Evolutionary conservation across 768 basidiomycete species (phyloP).

Genomic region (Suillus luteus): DNA sequence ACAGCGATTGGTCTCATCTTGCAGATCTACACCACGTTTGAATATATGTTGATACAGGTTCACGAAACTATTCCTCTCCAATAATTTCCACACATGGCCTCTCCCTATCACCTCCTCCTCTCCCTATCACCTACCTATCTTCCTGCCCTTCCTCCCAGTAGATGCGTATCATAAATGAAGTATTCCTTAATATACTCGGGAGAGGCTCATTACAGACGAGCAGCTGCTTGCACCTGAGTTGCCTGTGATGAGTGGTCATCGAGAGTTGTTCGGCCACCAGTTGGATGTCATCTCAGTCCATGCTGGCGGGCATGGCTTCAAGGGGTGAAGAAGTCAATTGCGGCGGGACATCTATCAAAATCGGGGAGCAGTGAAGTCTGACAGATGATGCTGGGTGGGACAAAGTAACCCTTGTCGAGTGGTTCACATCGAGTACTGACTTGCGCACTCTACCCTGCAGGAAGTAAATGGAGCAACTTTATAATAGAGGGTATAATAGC

Average conservation of each 20-base stretch:
- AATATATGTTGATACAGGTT: constrained; percentile 50
- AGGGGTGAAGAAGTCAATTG: neutral
- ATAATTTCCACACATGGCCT: constrained; percentile 46
- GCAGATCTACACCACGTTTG: neutral
- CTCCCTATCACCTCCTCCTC: too few species aligned
- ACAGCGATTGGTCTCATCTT: neutral
- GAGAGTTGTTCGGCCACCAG: neutral
- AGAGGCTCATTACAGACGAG: too few species aligned
- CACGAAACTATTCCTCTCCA: constrained; percentile 72
- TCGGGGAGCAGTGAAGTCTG: neutral
- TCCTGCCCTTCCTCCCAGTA: neutral
- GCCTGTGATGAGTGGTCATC: neutral
- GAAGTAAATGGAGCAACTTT: neutral
- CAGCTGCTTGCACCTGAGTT: too few species aligned
- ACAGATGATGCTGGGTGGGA: neutral
- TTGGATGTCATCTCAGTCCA: neutral
- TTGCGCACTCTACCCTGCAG: neutral
- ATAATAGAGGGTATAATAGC: neutral
- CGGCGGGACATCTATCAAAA: neutral
- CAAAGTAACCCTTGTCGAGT: neutral
- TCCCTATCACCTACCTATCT: too few species aligned
- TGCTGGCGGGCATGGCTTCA: neutral
- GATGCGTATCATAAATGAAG: too few species aligned
- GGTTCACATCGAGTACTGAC: neutral
- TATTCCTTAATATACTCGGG: too few species aligned